Base-by-base conservation (phyloP, 2,329 filamentous ascomycete genomes). In the Penicillium sp. region DNA sequence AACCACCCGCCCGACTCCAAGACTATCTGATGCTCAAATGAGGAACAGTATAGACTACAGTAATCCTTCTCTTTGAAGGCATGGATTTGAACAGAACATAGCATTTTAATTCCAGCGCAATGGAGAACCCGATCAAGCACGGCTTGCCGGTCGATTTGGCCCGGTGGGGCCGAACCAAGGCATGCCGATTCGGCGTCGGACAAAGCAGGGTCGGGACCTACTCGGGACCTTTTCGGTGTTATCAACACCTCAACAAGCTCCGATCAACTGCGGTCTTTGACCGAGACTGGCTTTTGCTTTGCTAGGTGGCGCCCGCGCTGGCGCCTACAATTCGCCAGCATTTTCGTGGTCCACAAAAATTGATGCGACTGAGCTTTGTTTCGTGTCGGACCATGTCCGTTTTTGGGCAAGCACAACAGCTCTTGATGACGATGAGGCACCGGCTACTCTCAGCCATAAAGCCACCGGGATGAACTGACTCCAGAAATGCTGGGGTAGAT, bases 161-260 rank as follows among this genome's bases (percentile, higher is more conserved):
- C 16, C 13, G 24, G 43, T 57, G 51, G 56, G 43, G 34, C 48
- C 44, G 24, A 41, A 3, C 18, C 16, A 54, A 53, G 54, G 54
- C 42, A 56, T 42, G 49, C 47, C 51, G 44, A 54, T 13, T 43
- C 44, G 53, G 51, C 39, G 16, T 56, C 56, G 56, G 60, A 45
- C 47, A 48, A 42, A 58, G 45, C 44, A 42, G 42, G 38, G 43
- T 57, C 54, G 57, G 54, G 47, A 53, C 29, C 15, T 51, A 28
- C 26, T 63, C 60, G 60, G 60, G 21, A 42, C 42, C 46, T 62
- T 50, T 48, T 62, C 58, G 60, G 58, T 26, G 38, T 49, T 57
- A 62, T 52, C 39, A 28, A 23, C 24, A 28, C 46, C 47, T 43
- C 51, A 23, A 38, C 21, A 42, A 42, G 34, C 15, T 9, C 21